Conservation (phyloP, 2,329 filamentous ascomycete genomes). For the Stromatinia cepivora region DNA sequence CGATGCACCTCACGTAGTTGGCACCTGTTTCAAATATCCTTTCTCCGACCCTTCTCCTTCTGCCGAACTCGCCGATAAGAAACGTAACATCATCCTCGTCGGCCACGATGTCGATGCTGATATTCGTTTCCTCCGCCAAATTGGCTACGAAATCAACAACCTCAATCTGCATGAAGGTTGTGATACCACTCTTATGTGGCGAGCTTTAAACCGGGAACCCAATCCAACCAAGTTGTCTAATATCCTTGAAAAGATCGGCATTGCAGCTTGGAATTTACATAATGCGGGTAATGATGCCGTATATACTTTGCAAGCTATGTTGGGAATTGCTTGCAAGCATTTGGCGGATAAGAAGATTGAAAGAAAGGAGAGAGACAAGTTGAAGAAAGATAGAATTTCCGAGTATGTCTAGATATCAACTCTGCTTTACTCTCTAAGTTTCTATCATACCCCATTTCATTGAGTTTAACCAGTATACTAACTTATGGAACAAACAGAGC, state of each 20-base stretch:
- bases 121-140: slow-evolving; percentile 61
- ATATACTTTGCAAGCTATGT: slow-evolving; percentile 73
- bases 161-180: slow-evolving; percentile 60
- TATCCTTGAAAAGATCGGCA: slow-evolving; percentile 64
- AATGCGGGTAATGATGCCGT: slow-evolving; percentile 86
- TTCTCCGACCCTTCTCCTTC: slow-evolving; percentile 45
- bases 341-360: slow-evolving; percentile 29
- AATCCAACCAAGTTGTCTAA: slow-evolving; percentile 57
- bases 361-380: slow-evolving; percentile 24
- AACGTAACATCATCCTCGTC: slow-evolving; percentile 69
- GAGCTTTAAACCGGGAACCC: slow-evolving; percentile 55
- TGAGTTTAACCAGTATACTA: neutral
- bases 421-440: neutral
- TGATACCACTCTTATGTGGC: slow-evolving; percentile 74
- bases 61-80: slow-evolving; percentile 22
- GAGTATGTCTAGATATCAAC: slow-evolving; percentile 27
- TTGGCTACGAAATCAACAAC: slow-evolving; percentile 63
- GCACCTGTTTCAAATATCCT: slow-evolving; percentile 57
- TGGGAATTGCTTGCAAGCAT: slow-evolving; percentile 56
- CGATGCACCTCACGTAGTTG: slow-evolving; percentile 49
- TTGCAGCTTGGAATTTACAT: slow-evolving; percentile 68
- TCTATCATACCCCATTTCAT: neutral
- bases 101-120: slow-evolving; percentile 74
- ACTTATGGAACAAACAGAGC: neutral
- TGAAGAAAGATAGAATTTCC: slow-evolving; percentile 28